A percentile compares a stretch with the other conserved stretches of the same genome.
Evolutionary conservation across 805 yeast species (phyloP).

Genomic region (Metschnikowia cerradonensis): DNA sequence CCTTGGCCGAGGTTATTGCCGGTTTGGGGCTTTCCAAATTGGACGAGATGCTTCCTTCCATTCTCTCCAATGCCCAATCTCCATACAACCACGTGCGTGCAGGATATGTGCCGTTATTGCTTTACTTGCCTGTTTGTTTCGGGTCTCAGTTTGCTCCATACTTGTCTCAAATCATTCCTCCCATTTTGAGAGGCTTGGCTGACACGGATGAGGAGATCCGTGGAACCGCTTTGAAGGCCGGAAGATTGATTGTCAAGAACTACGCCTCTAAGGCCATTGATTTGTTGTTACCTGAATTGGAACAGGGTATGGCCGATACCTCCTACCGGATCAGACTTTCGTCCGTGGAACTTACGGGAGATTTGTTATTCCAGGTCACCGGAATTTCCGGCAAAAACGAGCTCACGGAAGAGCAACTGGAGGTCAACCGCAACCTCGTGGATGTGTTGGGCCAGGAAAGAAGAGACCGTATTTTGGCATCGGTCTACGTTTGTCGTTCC

Average conservation of each 20-base stretch:
- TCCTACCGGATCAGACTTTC: constrained; percentile 86
- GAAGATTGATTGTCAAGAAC: constrained; percentile 84
- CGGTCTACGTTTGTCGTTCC: constrained; percentile 90
- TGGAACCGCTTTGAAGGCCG: constrained; percentile 87
- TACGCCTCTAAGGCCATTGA: constrained; percentile 93
- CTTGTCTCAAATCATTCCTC: constrained; percentile 80
- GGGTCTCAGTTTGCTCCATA: constrained; percentile 91
- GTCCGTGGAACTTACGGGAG: constrained; percentile 94
- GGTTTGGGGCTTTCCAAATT: constrained; percentile 86
- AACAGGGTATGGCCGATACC: constrained; percentile 77
- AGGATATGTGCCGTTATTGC: constrained; percentile 84
- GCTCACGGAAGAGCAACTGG: constrained; percentile 52
- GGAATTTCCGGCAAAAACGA: constrained; percentile 82
- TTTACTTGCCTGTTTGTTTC: constrained; percentile 91
- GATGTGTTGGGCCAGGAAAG: constrained; percentile 84
- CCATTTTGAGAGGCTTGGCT: constrained; percentile 86
- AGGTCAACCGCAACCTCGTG: constrained; percentile 55
- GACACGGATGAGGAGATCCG: constrained; percentile 83
- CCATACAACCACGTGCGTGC: constrained; percentile 74
- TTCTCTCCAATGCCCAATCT: constrained; percentile 66
- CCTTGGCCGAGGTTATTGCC: constrained; percentile 85
- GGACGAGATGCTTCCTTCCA: constrained; percentile 82
- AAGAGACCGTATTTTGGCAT: constrained; percentile 78
- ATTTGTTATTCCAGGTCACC: constrained; percentile 86
- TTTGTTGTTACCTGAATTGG: constrained; percentile 87